A percentile compares a stretch with the other conserved stretches of the same genome.
These are phyloP conservation scores for Tilletia walkeri DNA, from an alignment of 1,284 basidiomycete genomes.

Conservation along the genomic window DNA sequence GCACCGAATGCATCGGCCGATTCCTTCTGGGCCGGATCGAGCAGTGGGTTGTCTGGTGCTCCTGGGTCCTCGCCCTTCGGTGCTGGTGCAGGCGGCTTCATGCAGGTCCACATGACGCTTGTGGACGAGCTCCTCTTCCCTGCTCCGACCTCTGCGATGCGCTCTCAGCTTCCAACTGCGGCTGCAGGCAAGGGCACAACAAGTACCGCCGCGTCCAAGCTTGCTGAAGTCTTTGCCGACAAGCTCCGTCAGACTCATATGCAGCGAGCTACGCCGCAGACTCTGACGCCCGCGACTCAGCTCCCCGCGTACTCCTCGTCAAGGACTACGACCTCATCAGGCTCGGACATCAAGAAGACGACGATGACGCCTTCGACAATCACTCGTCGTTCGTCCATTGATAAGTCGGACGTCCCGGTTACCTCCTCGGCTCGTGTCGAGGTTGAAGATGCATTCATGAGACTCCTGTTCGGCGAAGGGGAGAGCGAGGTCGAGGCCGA, in stretches of 20 bases:
- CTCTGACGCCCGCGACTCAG: background rate
- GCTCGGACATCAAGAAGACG: background rate
- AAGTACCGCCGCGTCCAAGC: slow-evolving; percentile 1
- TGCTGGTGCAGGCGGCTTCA: slow-evolving; percentile 4
- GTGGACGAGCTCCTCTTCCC: background rate
- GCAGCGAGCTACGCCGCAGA: no score
- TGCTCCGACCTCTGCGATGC: background rate
- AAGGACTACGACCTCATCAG: background rate
- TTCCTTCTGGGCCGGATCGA: slow-evolving; percentile 11
- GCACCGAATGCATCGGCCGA: slow-evolving; percentile 21
- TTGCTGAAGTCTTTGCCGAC: background rate
- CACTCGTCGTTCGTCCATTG: background rate
- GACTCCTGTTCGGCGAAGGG: background rate
- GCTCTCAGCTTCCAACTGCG: background rate
- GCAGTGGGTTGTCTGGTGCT: background rate
- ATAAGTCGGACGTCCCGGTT: no score
- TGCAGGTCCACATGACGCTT: slow-evolving; percentile 6
- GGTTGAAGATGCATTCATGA: slow-evolving; percentile 6
- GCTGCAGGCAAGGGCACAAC: background rate
- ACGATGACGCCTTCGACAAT: background rate
- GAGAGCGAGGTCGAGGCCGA: background rate
- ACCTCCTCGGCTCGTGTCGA: background rate
- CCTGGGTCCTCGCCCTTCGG: slow-evolving; percentile 4
- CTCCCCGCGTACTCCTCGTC: background rate
- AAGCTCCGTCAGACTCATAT: background rate